These are phyloP conservation scores for Nemania diffusa DNA, from an alignment of 2,329 filamentous ascomycete genomes.

Conservation along the genomic window DNA sequence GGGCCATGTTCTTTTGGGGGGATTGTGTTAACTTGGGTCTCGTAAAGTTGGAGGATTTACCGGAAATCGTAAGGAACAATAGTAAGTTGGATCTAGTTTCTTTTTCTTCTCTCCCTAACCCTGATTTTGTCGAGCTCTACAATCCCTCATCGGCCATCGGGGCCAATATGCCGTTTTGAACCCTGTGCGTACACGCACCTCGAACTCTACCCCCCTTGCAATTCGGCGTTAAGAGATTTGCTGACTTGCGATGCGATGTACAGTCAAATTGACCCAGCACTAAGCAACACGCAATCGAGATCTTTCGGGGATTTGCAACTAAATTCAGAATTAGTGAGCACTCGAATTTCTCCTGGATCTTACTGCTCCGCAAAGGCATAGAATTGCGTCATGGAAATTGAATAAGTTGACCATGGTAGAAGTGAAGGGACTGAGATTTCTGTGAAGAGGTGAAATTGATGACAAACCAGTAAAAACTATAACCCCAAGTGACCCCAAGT, in stretches of 20 bases:
- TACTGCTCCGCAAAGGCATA: constrained; percentile 3
- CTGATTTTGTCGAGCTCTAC: background rate
- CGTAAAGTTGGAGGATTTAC: constrained; percentile 79
- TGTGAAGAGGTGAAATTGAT: constrained; percentile 10
- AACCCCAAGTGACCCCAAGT: background rate
- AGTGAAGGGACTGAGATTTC: background rate
- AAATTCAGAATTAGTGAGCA: background rate
- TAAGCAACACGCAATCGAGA: background rate
- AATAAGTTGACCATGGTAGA: background rate
- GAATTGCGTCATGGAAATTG: background rate
- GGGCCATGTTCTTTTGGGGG: constrained; percentile 94
- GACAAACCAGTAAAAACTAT: constrained; percentile 18
- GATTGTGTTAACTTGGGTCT: constrained; percentile 84
- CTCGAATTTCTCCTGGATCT: background rate
- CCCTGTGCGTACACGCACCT: no score
- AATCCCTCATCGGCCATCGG: background rate
- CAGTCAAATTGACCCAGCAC: constrained; percentile 28
- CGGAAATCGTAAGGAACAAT: constrained; percentile 68
- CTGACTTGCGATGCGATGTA: constrained; percentile 19
- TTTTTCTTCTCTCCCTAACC: background rate
- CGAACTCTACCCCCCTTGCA: no score
- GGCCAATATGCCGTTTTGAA: no score
- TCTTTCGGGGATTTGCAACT: background rate
- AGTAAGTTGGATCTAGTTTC: constrained; percentile 78
- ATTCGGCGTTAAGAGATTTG: background rate